phyloP scores from a whole-genome alignment of 805 yeast genomes.

The Isabelozyma gotoi region DNA sequence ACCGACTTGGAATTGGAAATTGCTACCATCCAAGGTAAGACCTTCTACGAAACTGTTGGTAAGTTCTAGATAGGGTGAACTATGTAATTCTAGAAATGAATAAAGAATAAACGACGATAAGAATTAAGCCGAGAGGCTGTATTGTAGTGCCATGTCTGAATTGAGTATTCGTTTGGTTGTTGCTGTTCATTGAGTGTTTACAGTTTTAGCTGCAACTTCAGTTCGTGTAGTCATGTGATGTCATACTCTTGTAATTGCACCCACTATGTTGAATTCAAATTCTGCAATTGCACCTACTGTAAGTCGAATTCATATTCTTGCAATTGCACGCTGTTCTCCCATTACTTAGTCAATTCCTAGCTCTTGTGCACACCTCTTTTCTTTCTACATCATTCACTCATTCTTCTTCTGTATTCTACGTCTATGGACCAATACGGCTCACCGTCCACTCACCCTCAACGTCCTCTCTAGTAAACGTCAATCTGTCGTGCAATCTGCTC shows the following conservation, averaged over 20 bases:
- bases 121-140: neutral
- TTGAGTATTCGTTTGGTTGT: no score
- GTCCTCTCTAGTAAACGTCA: conserved; percentile 62
- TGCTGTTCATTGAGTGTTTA: no score
- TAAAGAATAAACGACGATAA: neutral
- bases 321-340: no score
- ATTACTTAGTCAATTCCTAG: no score
- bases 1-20: conserved; percentile 60
- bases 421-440: conserved; percentile 2
- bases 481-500: conserved; percentile 87
- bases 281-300: no score
- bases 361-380: conserved; percentile 8
- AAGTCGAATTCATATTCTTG: no score
- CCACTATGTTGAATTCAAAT: no score
- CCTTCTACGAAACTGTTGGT: conserved; percentile 40
- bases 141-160: no score
- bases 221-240: no score
- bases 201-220: no score
- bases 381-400: conserved; percentile 2
- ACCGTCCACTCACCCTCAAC: conserved; percentile 57
- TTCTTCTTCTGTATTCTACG: conserved; percentile 4
- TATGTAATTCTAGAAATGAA: neutral
- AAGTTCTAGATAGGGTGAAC: conserved; percentile 26
- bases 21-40: conserved; percentile 66
- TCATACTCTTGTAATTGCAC: no score